A percentile compares a stretch with the other conserved stretches of the same genome.
These are phyloP conservation scores for Colletotrichum sp. DNA, from an alignment of 2,329 filamentous ascomycete genomes.

Conservation along the genomic window DNA sequence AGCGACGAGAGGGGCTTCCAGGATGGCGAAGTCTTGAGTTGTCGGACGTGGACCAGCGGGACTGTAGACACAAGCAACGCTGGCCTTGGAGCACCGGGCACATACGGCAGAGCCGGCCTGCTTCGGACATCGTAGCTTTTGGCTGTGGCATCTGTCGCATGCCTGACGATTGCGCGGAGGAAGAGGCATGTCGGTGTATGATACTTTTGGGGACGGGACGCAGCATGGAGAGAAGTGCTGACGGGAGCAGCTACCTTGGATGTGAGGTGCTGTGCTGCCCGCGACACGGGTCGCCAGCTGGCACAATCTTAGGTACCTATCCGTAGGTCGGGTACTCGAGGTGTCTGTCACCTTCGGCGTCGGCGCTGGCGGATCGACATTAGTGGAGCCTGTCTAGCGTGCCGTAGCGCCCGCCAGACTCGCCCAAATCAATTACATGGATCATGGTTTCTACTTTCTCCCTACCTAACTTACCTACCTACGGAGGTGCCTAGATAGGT, in stretches of 20 bases:
- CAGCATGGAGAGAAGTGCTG: neutral
- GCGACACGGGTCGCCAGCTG: neutral
- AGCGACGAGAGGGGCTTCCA: neutral
- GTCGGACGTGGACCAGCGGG: constrained; percentile 30
- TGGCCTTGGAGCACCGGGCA: constrained; percentile 46
- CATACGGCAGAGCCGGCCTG: constrained; percentile 38
- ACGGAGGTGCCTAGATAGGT: neutral
- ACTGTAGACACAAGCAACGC: constrained; percentile 46
- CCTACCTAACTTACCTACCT: neutral
- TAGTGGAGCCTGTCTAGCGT: neutral
- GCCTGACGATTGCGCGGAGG: constrained; percentile 30
- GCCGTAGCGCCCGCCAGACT: neutral
- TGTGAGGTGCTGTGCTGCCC: neutral
- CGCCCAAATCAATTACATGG: neutral
- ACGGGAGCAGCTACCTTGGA: neutral
- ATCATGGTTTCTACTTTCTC: neutral
- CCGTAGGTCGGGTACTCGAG: neutral
- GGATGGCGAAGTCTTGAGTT: constrained; percentile 23
- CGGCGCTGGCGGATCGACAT: neutral
- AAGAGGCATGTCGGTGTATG: constrained; percentile 23
- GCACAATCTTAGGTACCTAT: too few relatives aligned
- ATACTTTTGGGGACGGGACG: neutral
- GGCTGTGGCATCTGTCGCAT: constrained; percentile 51
- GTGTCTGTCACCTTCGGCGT: neutral
- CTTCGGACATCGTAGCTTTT: constrained; percentile 52